A percentile compares a stretch with the other conserved stretches of the same genome.
These are phyloP conservation scores for Penicillium sp. DNA, from an alignment of 2,329 filamentous ascomycete genomes.

Conservation along the genomic window DNA sequence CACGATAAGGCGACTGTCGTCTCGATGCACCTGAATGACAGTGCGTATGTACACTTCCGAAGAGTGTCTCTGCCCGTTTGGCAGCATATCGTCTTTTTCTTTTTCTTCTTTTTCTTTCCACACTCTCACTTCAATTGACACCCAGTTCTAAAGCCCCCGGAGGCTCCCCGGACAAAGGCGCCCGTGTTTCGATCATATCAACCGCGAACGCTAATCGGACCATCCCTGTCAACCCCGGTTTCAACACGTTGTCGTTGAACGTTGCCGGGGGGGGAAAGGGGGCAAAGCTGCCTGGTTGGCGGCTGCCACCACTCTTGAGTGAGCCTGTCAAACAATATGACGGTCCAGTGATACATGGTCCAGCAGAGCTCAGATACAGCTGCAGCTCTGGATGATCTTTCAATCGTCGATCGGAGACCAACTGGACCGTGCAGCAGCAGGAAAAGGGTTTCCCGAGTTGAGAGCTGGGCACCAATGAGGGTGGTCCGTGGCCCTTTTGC, in stretches of 20 bases:
- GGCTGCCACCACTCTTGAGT: too few relatives aligned
- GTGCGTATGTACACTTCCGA: too few relatives aligned
- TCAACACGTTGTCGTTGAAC: too few relatives aligned
- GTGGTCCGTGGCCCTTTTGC: neutral
- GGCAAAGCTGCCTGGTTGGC: too few relatives aligned
- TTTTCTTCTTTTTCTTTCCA: neutral
- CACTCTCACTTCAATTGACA: too few relatives aligned
- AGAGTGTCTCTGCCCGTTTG: too few relatives aligned
- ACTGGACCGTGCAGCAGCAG: slow-evolving; percentile 5
- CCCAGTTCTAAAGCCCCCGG: too few relatives aligned
- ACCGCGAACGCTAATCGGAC: too few relatives aligned
- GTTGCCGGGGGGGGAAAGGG: too few relatives aligned
- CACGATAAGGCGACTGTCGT: neutral
- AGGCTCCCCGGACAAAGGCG: too few relatives aligned
- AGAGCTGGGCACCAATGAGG: slow-evolving; percentile 17
- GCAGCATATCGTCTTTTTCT: neutral
- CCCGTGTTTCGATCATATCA: too few relatives aligned
- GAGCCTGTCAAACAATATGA: neutral
- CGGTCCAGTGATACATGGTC: neutral
- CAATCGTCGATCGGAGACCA: slow-evolving; percentile 5
- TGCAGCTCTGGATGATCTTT: neutral
- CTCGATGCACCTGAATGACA: neutral
- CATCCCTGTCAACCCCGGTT: too few relatives aligned
- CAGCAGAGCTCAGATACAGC: neutral
- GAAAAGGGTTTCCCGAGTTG: slow-evolving; percentile 5